Conservation (phyloP, 1,284 basidiomycete species). For the Ganoderma boninense region DNA sequence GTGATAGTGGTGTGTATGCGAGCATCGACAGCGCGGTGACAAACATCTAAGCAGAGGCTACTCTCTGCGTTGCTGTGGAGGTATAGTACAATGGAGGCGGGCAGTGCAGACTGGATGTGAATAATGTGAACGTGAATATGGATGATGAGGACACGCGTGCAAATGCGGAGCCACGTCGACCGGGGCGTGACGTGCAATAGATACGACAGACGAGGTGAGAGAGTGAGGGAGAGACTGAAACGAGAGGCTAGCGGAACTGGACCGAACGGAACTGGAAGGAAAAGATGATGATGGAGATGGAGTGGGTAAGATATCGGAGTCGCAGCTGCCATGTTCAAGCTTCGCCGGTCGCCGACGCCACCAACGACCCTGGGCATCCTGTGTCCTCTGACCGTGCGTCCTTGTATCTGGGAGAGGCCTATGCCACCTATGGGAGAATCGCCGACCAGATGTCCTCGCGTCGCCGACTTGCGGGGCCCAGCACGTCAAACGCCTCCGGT, state of each 20-base stretch:
- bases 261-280: neutral
- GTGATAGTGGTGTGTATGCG: neutral
- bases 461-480: slow-evolving; percentile 1
- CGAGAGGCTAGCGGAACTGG: neutral
- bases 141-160: neutral
- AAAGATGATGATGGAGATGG: neutral
- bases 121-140: neutral
- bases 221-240: neutral
- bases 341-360: slow-evolving; percentile 3
- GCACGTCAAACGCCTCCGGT: neutral
- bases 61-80: slow-evolving; percentile 11
- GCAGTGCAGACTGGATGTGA: slow-evolving; percentile 7
- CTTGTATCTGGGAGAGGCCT: slow-evolving; percentile 17
- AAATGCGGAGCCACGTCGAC: slow-evolving; percentile 11
- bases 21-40: slow-evolving; percentile 14
- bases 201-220: slow-evolving; percentile 5
- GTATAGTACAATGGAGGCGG: slow-evolving; percentile 17
- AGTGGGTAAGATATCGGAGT: neutral
- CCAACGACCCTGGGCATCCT: neutral
- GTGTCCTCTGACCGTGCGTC: slow-evolving; percentile 13
- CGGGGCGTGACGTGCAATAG: slow-evolving; percentile 4
- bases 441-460: neutral
- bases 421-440: slow-evolving; percentile 2
- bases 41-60: slow-evolving; percentile 18
- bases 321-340: slow-evolving; percentile 1